Base-by-base conservation (phyloP, 192 early-diverging fungal species). In the Umbelopsis vinacea region DNA sequence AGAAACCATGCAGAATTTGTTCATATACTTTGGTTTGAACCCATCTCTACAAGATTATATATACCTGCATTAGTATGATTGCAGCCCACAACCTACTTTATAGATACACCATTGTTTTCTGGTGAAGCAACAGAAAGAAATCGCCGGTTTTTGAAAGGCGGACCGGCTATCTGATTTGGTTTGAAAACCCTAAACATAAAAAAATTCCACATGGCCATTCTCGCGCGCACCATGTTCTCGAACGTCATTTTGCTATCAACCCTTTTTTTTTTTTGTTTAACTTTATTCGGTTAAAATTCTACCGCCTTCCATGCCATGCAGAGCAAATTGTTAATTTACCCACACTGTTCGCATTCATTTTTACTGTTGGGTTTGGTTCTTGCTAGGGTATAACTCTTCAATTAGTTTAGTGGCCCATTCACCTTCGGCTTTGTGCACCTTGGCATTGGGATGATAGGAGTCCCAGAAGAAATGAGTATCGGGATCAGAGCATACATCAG, bases 371-470 rank as follows among this genome's bases (percentile, higher is more conserved):
- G 9, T 57, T 0, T 33, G 9, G 54, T 57, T 57, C 24, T 29
- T 33, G 54, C 9, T 57, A 10, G 54, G 54, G 4, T 12, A 57
- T 7, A 57, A 8, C 24, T 24, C 6, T 24, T 26, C 54, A 57
- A 57, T 57, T 5, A 33, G 35, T 33, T 53, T 15, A 22, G 69
- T 70, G 54, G 69, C 35, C 69, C 69, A 70, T 9, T 70, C 10
- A 23, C 69, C 50, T 6, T 37, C 14, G 7, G 69, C 69, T 21
- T 53, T 70, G 21, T 70, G 69, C 1, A 52, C 69, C 48, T 70
- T 70, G n/a, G 69, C 69, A 19, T 70, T 29, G 54, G 69, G 47
- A 38, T 70, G 69, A 15, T 70, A 70, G 5, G 69, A 53, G 33
- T 70, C 47, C 52, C 52, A 70, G n/a, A 70, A 70, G 69, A 70